Evolutionary conservation across 371 early-diverging fungal species (phyloP).

Genomic region (Entomophthora muscae): DNA sequence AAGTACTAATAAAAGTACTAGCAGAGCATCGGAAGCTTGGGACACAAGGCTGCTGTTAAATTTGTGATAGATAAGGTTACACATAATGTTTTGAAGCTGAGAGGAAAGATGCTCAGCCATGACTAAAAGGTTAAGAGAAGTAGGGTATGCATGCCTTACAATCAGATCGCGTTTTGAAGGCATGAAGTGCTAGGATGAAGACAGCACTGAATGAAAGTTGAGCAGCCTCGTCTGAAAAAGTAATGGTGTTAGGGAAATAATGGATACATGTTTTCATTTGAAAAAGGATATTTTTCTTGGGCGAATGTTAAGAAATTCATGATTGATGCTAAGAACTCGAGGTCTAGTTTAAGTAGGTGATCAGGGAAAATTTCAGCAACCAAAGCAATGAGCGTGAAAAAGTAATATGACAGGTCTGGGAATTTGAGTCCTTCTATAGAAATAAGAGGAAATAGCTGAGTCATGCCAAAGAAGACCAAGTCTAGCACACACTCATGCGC

Average conservation of each 20-base stretch:
- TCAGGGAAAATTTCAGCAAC: neutral
- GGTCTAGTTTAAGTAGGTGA: neutral
- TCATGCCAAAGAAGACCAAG: neutral
- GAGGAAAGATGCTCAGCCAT: neutral
- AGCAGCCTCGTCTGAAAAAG: neutral
- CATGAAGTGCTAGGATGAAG: neutral
- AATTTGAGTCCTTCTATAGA: neutral
- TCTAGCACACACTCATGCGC: neutral
- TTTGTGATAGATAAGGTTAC: neutral
- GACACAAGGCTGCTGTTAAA: neutral
- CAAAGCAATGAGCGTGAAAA: neutral
- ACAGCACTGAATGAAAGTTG: neutral
- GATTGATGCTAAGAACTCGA: neutral
- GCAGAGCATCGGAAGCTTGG: neutral
- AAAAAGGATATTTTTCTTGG: neutral
- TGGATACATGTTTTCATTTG: too few relatives aligned
- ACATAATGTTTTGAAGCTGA: neutral
- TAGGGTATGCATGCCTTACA: neutral
- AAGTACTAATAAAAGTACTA: neutral
- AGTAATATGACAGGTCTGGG: neutral
- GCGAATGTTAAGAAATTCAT: neutral
- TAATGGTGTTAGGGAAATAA: neutral
- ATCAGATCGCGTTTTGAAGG: neutral
- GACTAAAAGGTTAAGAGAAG: neutral
- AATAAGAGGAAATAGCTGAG: neutral